These are phyloP conservation scores for Pyrus pyrifolia DNA, from an alignment of 306 rosid species.

Conservation along the genomic window DNA sequence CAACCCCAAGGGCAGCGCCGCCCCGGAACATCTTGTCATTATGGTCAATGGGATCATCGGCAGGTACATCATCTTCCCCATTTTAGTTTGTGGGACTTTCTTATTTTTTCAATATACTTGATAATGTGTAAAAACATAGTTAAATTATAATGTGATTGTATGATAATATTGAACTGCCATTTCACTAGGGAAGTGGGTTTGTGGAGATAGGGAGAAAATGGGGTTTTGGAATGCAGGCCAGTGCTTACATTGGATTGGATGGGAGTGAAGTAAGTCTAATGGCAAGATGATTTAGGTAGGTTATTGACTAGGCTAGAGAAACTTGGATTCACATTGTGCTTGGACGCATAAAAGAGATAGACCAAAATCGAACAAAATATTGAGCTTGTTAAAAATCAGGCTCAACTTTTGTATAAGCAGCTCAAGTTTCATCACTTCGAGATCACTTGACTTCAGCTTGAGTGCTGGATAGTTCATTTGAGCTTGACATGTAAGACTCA, in stretches of 20 bases:
- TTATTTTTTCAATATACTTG: not conserved
- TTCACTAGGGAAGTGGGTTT: too few species aligned
- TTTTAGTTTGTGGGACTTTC: not conserved
- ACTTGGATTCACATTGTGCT: not conserved
- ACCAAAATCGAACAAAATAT: not conserved
- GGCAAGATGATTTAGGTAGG: not conserved
- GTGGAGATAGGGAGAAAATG: too few species aligned
- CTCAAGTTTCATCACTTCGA: not conserved
- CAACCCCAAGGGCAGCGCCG: constrained; percentile 15
- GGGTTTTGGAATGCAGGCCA: not conserved
- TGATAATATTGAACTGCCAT: too few species aligned
- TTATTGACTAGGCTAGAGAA: not conserved
- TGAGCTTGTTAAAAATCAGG: not conserved
- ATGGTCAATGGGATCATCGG: constrained; percentile 91
- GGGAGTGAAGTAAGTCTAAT: not conserved
- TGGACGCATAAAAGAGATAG: not conserved
- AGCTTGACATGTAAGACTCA: not conserved
- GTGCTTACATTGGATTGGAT: not conserved
- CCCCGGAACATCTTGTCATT: constrained; percentile 59
- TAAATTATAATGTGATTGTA: not conserved
- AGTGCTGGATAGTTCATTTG: not conserved
- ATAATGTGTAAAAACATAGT: not conserved
- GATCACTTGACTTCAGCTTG: not conserved
- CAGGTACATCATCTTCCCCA: constrained; percentile 32
- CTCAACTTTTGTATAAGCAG: not conserved